These are phyloP conservation scores for Lablab purpureus DNA, from an alignment of 306 rosid genomes.

Conservation along the genomic window DNA sequence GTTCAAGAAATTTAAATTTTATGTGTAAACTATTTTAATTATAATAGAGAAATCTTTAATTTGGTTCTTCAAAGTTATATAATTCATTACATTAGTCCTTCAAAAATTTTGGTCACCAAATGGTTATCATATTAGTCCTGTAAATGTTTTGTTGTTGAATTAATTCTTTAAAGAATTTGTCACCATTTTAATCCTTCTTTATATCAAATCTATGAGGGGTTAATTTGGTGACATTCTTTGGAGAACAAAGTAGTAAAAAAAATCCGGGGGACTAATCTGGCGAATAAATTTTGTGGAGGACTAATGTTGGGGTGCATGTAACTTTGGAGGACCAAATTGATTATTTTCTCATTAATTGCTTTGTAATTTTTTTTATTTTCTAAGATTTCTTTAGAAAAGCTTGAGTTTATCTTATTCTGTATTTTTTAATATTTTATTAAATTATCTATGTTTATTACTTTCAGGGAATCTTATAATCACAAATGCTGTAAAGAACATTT, in stretches of 20 bases:
- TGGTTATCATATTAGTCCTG: neutral
- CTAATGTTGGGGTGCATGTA: neutral
- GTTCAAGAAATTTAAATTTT: neutral
- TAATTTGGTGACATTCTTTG: neutral
- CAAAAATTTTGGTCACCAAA: neutral
- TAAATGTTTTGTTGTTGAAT: neutral
- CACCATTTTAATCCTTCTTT: neutral
- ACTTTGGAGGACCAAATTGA: neutral
- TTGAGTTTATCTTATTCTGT: neutral
- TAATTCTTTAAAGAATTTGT: neutral
- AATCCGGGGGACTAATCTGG: neutral
- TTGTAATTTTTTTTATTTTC: neutral
- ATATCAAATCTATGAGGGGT: neutral
- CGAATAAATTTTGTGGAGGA: neutral
- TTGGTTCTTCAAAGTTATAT: neutral
- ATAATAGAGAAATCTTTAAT: neutral
- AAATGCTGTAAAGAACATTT: neutral
- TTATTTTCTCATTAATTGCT: neutral
- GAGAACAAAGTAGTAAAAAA: neutral
- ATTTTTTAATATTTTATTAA: neutral
- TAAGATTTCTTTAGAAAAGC: neutral
- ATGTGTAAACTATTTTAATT: neutral
- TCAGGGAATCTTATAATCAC: neutral
- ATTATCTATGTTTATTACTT: neutral
- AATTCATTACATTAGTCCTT: constrained; percentile 1